Percentiles rank a stretch among this genome's conserved stretches.
Evolutionary conservation across 2,329 filamentous ascomycete species (phyloP).

Genomic region (Ophiosphaerella korrae): DNA sequence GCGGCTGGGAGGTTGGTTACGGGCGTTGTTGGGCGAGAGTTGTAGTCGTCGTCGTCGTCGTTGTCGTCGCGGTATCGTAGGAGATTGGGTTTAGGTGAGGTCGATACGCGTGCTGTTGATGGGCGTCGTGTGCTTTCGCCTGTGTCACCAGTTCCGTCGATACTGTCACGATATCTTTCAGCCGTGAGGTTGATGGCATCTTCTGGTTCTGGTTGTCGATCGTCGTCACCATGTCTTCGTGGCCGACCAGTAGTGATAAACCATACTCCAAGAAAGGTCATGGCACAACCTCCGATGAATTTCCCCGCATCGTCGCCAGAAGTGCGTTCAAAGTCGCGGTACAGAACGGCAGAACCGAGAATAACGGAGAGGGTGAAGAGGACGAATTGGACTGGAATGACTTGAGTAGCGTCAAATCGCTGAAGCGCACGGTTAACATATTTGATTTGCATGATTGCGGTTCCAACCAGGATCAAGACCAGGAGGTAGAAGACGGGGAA

Average conservation of each 20-base stretch:
- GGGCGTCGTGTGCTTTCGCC: slow-evolving; percentile 22
- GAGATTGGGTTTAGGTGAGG: slow-evolving; percentile 26
- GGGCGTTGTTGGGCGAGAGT: slow-evolving; percentile 30
- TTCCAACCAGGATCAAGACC: slow-evolving; percentile 76
- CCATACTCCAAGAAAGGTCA: slow-evolving; percentile 97
- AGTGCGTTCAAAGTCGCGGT: slow-evolving; percentile 90
- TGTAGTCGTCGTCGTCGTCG: slow-evolving; percentile 6
- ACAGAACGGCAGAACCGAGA: slow-evolving; percentile 87
- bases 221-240: slow-evolving; percentile 50
- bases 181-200: slow-evolving; percentile 51
- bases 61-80: slow-evolving; percentile 17
- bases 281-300: slow-evolving; percentile 85
- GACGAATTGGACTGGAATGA: slow-evolving; percentile 97
- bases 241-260: slow-evolving; percentile 85
- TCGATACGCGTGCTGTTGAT: slow-evolving; percentile 30
- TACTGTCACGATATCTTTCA: slow-evolving; percentile 43
- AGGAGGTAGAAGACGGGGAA: slow-evolving; percentile 91
- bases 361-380: slow-evolving; percentile 96
- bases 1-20: slow-evolving; percentile 26
- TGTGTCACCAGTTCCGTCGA: slow-evolving; percentile 17
- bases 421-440: slow-evolving; percentile 92
- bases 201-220: slow-evolving; percentile 46
- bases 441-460: slow-evolving; percentile 94
- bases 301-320: slow-evolving; percentile 74
- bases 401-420: slow-evolving; percentile 94